Conservation (phyloP, 202 grass and related monocot species). For the Elaeis oleifera region DNA sequence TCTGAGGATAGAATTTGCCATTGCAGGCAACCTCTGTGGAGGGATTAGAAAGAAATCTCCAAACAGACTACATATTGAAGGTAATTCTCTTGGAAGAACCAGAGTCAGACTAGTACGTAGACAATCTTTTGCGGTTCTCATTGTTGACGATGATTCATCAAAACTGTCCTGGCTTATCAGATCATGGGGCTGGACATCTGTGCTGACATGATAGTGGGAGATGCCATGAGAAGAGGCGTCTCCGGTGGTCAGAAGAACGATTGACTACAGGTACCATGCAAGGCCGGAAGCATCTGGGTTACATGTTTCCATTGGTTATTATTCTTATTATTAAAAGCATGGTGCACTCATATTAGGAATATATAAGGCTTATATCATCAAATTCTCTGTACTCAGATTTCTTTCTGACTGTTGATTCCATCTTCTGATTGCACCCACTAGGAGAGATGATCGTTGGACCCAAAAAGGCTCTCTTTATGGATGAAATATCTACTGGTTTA, state of each 20-base stretch:
- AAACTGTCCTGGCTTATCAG: slow-evolving; percentile 8
- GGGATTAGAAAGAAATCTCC: neutral
- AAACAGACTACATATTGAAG: slow-evolving; percentile 77
- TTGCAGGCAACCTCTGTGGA: slow-evolving; percentile 37
- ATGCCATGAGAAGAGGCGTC: slow-evolving; percentile 55
- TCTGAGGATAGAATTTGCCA: neutral
- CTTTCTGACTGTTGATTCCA: too few species aligned
- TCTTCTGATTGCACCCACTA: neutral
- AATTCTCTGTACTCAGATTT: too few species aligned
- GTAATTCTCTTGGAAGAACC: slow-evolving; percentile 18
- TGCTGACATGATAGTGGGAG: slow-evolving; percentile 42
- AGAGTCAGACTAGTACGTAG: neutral
- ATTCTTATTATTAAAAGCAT: neutral
- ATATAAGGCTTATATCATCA: too few species aligned
- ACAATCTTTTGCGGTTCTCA: neutral
- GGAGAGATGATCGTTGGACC: slow-evolving; percentile 53
- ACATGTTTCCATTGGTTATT: neutral
- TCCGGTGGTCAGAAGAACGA: slow-evolving; percentile 53
- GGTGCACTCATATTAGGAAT: too few species aligned
- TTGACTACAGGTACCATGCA: slow-evolving; percentile 37
- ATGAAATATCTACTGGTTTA: slow-evolving; percentile 39
- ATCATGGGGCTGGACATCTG: slow-evolving; percentile 55
- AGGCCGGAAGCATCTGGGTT: neutral
- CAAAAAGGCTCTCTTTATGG: slow-evolving; percentile 33
- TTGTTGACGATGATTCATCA: neutral